These are phyloP conservation scores for Macrocybe sp. DNA, from an alignment of 1,284 basidiomycete species.

Conservation along the genomic window DNA sequence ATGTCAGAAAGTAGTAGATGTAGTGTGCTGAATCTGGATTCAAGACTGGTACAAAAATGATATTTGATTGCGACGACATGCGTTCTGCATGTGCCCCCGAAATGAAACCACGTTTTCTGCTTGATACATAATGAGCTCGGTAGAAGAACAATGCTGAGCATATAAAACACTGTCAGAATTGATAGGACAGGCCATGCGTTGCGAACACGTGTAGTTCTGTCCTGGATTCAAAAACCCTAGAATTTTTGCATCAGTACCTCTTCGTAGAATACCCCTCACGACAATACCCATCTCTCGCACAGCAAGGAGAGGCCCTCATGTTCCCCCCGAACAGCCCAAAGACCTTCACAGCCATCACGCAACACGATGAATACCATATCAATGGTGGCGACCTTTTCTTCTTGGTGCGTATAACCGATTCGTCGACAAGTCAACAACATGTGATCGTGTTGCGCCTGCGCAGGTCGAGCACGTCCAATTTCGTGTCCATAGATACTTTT, in stretches of 20 bases:
- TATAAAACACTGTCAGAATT: conserved; percentile 11
- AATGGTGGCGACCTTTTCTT: conserved; percentile 46
- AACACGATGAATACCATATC: conserved; percentile 48
- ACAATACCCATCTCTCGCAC: conserved; percentile 20
- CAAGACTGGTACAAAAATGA: neutral
- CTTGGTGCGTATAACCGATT: conserved; percentile 27
- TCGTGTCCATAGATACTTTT: conserved; percentile 59
- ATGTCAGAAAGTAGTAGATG: neutral
- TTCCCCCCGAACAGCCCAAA: conserved; percentile 15
- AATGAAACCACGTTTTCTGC: neutral
- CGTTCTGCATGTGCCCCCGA: neutral
- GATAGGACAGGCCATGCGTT: conserved; percentile 8
- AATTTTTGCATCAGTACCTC: conserved; percentile 17
- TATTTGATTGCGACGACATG: neutral
- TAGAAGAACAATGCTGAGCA: neutral
- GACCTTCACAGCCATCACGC: conserved; percentile 26
- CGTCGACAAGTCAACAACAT: conserved; percentile 5
- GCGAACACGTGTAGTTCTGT: conserved; percentile 18
- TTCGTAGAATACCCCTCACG: conserved; percentile 14
- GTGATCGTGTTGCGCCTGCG: conserved; percentile 4
- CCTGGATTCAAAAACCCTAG: conserved; percentile 25
- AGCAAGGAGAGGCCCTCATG: conserved; percentile 23
- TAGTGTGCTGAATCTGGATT: neutral
- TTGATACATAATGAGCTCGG: conserved; percentile 11
- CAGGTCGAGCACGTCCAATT: conserved; percentile 48